Evolutionary conservation across 352 stramenopile species (phyloP), one percentile per base, ranked within the genome.

Genomic region (Globisporangium uncinulatum): DNA sequence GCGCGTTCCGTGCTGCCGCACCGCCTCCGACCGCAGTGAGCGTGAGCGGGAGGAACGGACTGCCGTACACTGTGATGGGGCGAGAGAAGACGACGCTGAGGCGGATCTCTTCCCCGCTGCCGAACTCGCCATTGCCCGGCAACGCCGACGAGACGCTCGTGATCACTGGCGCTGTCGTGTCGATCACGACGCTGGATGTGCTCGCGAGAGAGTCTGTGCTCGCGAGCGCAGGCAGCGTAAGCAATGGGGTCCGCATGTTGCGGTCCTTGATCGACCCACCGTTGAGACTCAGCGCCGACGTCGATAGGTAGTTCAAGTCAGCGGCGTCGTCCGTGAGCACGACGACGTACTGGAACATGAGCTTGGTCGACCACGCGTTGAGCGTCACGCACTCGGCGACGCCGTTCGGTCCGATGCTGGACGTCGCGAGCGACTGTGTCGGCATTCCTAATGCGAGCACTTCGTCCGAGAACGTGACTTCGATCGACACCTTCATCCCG

Each of bases 391-490:
- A 89, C 55, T 86, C 69, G 0, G 79, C 79, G 45, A 77, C 55
- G 3, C 81, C 81, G 44, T 78, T 83, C 0, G 62, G 32, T 3
- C 66, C 63, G 17, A 59, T 71, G 21, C 32, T 65, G 1, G 72
- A 81, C 46, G 76, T 73, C 29, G 66, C 66, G 3, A 95, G 66
- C 24, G 70, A 61, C 13, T 94, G 62, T 45, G 61, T 80, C 1
- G 85, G 79, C 17, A 74, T 58, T 6, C 85, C 85, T 29, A 65
- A 69, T 4, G 73, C 78, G 20, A 73, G 63, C 4, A 95, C 79
- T 55, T 95, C 83, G 39, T 93, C 83, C 1, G 83, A 91, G 60
- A 94, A 95, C 14, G 68, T 81, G 3, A 95, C 69, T 65, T 84
- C 66, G 43, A 95, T 56, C 5, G 58, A 71, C 0, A 95, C 57